phyloP scores from a whole-genome alignment of 179 eudicot species.

The Corrigiola litoralis region DNA sequence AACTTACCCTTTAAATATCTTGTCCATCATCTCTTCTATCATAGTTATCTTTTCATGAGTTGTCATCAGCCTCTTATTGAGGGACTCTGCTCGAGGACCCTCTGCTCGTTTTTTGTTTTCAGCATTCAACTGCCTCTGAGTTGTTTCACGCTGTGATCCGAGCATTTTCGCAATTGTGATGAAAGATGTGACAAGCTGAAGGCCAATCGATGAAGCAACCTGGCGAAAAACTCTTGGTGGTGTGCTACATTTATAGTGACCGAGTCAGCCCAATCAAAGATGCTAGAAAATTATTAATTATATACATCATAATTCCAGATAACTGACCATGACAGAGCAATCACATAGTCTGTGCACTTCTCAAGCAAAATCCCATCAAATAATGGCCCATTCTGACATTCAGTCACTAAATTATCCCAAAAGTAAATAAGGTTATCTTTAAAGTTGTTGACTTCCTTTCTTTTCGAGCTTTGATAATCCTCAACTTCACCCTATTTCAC shows the following conservation, averaged over 20 bases:
- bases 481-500: slow-evolving; percentile 85
- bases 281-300: slow-evolving; percentile 4
- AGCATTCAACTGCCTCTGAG: slow-evolving; percentile 92
- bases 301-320: not conserved
- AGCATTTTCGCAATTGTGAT: slow-evolving; percentile 78
- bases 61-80: slow-evolving; percentile 59
- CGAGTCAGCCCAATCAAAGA: slow-evolving; percentile 20
- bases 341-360: slow-evolving; percentile 90
- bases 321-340: slow-evolving; percentile 91
- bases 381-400: slow-evolving; percentile 90
- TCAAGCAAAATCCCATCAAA: slow-evolving; percentile 79
- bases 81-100: slow-evolving; percentile 87
- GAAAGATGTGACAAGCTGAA: slow-evolving; percentile 90
- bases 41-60: slow-evolving; percentile 86
- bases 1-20: slow-evolving; percentile 81
- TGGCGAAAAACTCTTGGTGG: slow-evolving; percentile 92
- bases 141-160: slow-evolving; percentile 87
- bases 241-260: slow-evolving; percentile 46
- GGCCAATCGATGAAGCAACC: slow-evolving; percentile 86
- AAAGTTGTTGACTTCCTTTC: slow-evolving; percentile 79
- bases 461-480: slow-evolving; percentile 82
- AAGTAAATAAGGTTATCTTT: slow-evolving; percentile 76
- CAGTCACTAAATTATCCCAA: slow-evolving; percentile 81
- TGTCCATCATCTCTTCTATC: slow-evolving; percentile 91
- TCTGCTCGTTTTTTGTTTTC: slow-evolving; percentile 75